Evolutionary conservation across 2,329 filamentous ascomycete genomes (phyloP).

Genomic region (Diplodia scrobiculata): DNA sequence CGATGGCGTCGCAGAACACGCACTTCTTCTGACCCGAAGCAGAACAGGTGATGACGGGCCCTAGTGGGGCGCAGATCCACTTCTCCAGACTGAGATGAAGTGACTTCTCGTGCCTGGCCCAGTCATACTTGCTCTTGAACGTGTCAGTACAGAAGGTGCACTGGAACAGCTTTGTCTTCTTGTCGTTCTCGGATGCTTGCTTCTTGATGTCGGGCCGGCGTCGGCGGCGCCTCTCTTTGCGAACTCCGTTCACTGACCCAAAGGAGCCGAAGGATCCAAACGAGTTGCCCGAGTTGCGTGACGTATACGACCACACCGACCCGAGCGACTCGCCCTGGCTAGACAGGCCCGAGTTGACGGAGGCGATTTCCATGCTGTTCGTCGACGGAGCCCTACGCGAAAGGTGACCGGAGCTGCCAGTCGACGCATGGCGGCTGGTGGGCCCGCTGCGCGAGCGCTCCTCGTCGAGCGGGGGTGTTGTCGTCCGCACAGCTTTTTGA

Average conservation of each 20-base stretch:
- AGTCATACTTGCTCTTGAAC: slow-evolving; percentile 48
- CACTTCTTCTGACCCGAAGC: slow-evolving; percentile 60
- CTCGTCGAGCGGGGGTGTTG: slow-evolving; percentile 40
- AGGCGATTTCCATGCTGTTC: slow-evolving; percentile 57
- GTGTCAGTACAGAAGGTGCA: slow-evolving; percentile 47
- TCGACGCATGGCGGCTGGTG: slow-evolving; percentile 53
- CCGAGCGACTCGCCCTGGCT: slow-evolving; percentile 53
- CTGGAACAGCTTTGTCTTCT: slow-evolving; percentile 36
- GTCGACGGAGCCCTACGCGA: slow-evolving; percentile 57
- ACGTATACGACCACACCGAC: slow-evolving; percentile 61
- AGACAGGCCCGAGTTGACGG: slow-evolving; percentile 55
- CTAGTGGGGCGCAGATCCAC: slow-evolving; percentile 60
- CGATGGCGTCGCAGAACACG: slow-evolving; percentile 59
- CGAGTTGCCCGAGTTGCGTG: slow-evolving; percentile 59
- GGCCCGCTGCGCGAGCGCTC: slow-evolving; percentile 43
- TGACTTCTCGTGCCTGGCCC: slow-evolving; percentile 47
- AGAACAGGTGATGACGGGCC: slow-evolving; percentile 59
- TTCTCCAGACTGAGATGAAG: slow-evolving; percentile 46
- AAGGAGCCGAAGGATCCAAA: slow-evolving; percentile 36
- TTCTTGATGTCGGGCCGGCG: slow-evolving; percentile 43
- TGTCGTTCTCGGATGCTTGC: slow-evolving; percentile 5
- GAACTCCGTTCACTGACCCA: slow-evolving; percentile 43
- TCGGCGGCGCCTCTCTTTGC: slow-evolving; percentile 61
- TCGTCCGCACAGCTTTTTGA: slow-evolving; percentile 58
- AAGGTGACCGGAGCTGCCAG: slow-evolving; percentile 50